Conservation (phyloP, 1,139 yeast species). For the Hemisphaericaspora xylofermentans region DNA sequence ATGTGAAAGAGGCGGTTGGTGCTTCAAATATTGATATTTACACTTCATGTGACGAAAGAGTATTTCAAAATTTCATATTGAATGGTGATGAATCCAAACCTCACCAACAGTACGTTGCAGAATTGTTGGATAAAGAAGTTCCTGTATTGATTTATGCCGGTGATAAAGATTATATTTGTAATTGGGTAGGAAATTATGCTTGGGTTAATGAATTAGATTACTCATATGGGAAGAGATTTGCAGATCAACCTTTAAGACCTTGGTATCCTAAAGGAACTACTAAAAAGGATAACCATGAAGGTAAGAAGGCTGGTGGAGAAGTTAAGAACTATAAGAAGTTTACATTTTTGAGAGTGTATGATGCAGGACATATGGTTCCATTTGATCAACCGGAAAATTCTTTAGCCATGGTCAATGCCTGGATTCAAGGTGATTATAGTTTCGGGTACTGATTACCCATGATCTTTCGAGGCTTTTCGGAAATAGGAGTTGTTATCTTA, state of each 20-base stretch:
- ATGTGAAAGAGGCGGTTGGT: constrained; percentile 71
- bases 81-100: constrained; percentile 79
- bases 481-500: neutral
- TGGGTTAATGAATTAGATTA: constrained; percentile 74
- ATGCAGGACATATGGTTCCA: constrained; percentile 55
- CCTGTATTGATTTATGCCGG: constrained; percentile 82
- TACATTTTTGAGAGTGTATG: constrained; percentile 47
- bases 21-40: constrained; percentile 78
- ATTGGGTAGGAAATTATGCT: constrained; percentile 82
- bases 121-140: constrained; percentile 53
- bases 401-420: constrained; percentile 47
- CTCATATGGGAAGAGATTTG: constrained; percentile 55
- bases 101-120: constrained; percentile 66
- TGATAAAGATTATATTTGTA: constrained; percentile 82
- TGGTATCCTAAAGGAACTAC: constrained; percentile 30
- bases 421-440: constrained; percentile 38
- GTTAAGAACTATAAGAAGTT: constrained; percentile 46
- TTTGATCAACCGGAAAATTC: constrained; percentile 47
- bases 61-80: constrained; percentile 71
- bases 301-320: constrained; percentile 34
- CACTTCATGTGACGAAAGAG: constrained; percentile 82
- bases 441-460: constrained; percentile 14
- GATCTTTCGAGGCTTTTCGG: neutral
- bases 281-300: too few species aligned
- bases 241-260: constrained; percentile 37